These are phyloP conservation scores for Jamesozyma lodderae DNA, from an alignment of 805 yeast species.

Conservation along the genomic window DNA sequence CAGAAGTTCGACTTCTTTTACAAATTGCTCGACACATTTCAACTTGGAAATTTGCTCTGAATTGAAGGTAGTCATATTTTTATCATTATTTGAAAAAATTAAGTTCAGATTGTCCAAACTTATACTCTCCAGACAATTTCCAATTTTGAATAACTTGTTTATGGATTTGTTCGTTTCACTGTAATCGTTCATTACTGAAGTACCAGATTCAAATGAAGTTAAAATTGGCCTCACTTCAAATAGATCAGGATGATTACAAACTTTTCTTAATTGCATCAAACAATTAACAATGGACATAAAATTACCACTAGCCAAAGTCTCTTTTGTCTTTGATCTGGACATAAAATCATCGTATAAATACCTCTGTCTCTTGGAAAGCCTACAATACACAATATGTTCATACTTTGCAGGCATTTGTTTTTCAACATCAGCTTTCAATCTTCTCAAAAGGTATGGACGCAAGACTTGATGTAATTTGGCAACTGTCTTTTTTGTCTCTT, in stretches of 20 bases:
- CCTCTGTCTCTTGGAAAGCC: conserved; percentile 86
- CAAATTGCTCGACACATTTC: conserved; percentile 41
- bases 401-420: conserved; percentile 98
- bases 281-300: conserved; percentile 92
- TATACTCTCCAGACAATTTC: conserved; percentile 18
- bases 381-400: conserved; percentile 89
- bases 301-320: conserved; percentile 88
- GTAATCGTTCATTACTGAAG: conserved; percentile 49
- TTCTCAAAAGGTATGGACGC: conserved; percentile 83
- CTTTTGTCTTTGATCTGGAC: conserved; percentile 93
- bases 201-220: conserved; percentile 74
- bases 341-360: conserved; percentile 91
- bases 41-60: conserved; percentile 36
- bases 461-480: conserved; percentile 84
- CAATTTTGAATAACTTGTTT: conserved; percentile 18
- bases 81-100: conserved; percentile 40
- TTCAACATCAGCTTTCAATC: conserved; percentile 93
- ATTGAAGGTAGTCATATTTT: conserved; percentile 37
- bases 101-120: conserved; percentile 55
- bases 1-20: conserved; percentile 36
- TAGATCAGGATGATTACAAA: conserved; percentile 91
- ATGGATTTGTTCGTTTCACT: conserved; percentile 35
- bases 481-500: conserved; percentile 78
- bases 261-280: conserved; percentile 94
- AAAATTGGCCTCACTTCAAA: conserved; percentile 93